Conservation (phyloP, 495 filamentous ascomycete species). For the Daldinia loculata region DNA sequence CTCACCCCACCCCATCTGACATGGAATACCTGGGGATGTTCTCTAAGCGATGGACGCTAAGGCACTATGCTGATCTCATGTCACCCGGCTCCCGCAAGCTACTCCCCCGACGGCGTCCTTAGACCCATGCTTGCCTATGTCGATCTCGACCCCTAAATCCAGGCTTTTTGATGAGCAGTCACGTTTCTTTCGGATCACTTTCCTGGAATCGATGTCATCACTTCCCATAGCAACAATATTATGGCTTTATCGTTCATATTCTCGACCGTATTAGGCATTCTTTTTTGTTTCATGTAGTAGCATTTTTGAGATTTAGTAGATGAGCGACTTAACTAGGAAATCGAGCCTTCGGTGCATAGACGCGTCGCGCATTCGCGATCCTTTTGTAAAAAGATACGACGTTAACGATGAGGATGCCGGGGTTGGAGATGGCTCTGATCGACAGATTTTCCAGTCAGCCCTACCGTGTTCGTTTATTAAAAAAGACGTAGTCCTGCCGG, state of each 20-base stretch:
- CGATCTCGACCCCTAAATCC: slow-evolving; percentile 44
- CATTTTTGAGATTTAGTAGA: slow-evolving; percentile 2
- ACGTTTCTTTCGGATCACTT: slow-evolving; percentile 40
- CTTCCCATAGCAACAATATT: slow-evolving; percentile 25
- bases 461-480: slow-evolving; percentile 22
- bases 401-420: not conserved
- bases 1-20: slow-evolving; percentile 41
- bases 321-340: not conserved
- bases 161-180: slow-evolving; percentile 37
- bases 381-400: slow-evolving; percentile 5
- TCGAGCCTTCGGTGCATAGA: slow-evolving; percentile 6
- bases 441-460: slow-evolving; percentile 25
- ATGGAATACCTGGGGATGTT: slow-evolving; percentile 37
- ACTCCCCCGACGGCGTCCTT: slow-evolving; percentile 37
- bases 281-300: slow-evolving; percentile 1
- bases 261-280: slow-evolving; percentile 5
- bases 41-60: slow-evolving; percentile 47
- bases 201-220: slow-evolving; percentile 40
- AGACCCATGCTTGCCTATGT: slow-evolving; percentile 40
- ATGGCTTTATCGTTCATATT: slow-evolving; percentile 19
- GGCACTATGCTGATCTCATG: slow-evolving; percentile 45
- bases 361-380: slow-evolving; percentile 22
- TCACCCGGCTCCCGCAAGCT: slow-evolving; percentile 42
- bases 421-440: not conserved
- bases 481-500: slow-evolving; percentile 6